phyloP scores from a whole-genome alignment of 225 moss, liverwort and hornwort species.

The Marchantia paleacea region DNA sequence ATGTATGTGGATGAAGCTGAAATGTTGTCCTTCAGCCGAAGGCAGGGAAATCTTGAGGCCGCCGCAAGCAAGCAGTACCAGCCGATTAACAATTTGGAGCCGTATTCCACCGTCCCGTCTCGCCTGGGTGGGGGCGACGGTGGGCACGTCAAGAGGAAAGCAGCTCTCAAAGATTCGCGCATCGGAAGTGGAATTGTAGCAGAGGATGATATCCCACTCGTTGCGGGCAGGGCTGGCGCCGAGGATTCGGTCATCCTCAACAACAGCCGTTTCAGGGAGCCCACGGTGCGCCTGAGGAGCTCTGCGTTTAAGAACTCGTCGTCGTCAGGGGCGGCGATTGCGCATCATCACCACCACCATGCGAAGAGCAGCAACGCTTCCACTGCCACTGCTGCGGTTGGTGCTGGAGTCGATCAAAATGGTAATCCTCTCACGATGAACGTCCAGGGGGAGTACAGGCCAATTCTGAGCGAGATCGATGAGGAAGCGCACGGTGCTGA shows the following conservation, averaged over 20 bases:
- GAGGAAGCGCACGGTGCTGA: slow-evolving; percentile 34
- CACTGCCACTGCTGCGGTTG: neutral
- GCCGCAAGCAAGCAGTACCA: slow-evolving; percentile 1
- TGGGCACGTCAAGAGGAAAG: neutral
- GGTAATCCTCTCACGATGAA: neutral
- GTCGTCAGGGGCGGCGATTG: neutral
- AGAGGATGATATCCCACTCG: neutral
- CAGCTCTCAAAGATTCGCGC: neutral
- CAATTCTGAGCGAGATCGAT: slow-evolving; percentile 43
- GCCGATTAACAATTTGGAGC: neutral
- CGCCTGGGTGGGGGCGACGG: neutral
- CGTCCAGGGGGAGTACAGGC: neutral
- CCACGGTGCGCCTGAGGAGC: slow-evolving; percentile 1
- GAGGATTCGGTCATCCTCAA: neutral
- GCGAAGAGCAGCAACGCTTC: neutral
- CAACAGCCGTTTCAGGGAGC: slow-evolving; percentile 1
- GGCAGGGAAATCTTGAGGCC: neutral
- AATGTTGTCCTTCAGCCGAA: slow-evolving; percentile 1
- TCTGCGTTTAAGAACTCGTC: neutral
- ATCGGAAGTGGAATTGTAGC: neutral
- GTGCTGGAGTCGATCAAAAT: neutral
- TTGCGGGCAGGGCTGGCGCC: neutral
- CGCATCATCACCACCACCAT: neutral
- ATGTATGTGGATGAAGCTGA: slow-evolving; percentile 24
- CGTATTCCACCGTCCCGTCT: neutral